Base-by-base conservation (phyloP, 148 eudicot species). In the Euryodendron excelsum region DNA sequence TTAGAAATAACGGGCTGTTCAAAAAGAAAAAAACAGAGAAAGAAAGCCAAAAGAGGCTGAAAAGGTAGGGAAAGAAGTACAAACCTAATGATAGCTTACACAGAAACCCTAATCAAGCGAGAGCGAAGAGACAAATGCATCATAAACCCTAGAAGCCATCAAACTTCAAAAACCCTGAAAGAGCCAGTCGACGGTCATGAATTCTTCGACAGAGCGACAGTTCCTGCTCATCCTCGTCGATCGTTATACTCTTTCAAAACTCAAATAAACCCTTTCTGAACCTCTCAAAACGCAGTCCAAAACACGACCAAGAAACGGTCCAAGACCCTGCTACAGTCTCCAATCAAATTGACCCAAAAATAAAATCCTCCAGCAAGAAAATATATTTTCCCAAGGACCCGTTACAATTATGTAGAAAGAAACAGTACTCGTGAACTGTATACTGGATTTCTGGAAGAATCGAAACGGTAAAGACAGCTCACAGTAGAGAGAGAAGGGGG, bases 81-180 rank as follows among this genome's bases (percentile, higher is more conserved):
- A 44, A 28, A 62, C 50, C 20, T 61, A 28, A 62, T 75, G 34
- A 17, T 62, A 36, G 39, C 55, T 61, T 28, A 75, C 39, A 15
- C 56, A 47, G 61, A 74, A 52, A 15, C 48, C 53, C 77, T 36
- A 58, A 36, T 56, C 48, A 56, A 23, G 25, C 28, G 10, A n/a
- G 13, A 30, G 39, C 13, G 59, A 73, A n/a, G 33, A 55, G 48
- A 73, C 65, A 56, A 74, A 39, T n/a, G 34, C 52, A 53, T 55
- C 64, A 73, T 73, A 74, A 74, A 74, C 77, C 77, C 77, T 58
- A 74, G 70, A 78, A 56, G 67, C 66, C 67, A 61, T n/a, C 73
- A 55, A 47, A 20, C 37, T 33, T 62, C 13, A 25, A 77, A 77
- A 82, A 34, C 52, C 52, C 14, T 18, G 59, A 77, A n/a, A n/a